Evolutionary conservation across 2,329 filamentous ascomycete genomes (phyloP).

Genomic region (Graphilbum sp.): DNA sequence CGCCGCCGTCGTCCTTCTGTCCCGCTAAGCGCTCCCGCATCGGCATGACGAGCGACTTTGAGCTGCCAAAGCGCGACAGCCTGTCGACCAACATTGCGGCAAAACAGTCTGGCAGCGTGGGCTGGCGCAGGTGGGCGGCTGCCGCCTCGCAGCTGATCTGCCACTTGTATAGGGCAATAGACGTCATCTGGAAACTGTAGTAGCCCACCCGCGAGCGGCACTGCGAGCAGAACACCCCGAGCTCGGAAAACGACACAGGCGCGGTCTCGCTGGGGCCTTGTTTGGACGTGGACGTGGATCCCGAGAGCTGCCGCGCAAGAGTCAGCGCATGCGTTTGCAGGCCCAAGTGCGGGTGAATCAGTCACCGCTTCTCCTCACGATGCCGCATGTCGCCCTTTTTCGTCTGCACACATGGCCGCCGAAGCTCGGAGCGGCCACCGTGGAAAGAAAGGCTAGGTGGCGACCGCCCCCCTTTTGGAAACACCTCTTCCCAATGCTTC

Average conservation of each 20-base stretch:
- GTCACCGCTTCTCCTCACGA: too few relatives aligned
- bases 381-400: too few relatives aligned
- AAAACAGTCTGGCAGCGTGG: conserved; percentile 33
- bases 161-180: conserved; percentile 42
- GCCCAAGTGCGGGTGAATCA: too few relatives aligned
- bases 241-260: too few relatives aligned
- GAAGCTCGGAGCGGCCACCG: too few relatives aligned
- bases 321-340: too few relatives aligned
- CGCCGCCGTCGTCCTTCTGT: neutral
- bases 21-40: conserved; percentile 6
- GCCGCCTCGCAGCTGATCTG: conserved; percentile 23
- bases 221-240: conserved; percentile 26
- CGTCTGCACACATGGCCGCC: conserved; percentile 19
- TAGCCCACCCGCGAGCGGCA: conserved; percentile 32
- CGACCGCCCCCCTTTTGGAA: too few relatives aligned
- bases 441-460: too few relatives aligned
- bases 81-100: conserved; percentile 35
- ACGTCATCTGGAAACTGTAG: conserved; percentile 25
- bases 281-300: conserved; percentile 15
- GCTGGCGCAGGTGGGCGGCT: conserved; percentile 1
- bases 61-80: conserved; percentile 38
- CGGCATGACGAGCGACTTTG: conserved; percentile 36
- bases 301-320: conserved; percentile 19
- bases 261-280: conserved; percentile 10
- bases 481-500: too few relatives aligned